Conservation (phyloP, 495 filamentous ascomycete species). For the Hyaloscypha variabilis region DNA sequence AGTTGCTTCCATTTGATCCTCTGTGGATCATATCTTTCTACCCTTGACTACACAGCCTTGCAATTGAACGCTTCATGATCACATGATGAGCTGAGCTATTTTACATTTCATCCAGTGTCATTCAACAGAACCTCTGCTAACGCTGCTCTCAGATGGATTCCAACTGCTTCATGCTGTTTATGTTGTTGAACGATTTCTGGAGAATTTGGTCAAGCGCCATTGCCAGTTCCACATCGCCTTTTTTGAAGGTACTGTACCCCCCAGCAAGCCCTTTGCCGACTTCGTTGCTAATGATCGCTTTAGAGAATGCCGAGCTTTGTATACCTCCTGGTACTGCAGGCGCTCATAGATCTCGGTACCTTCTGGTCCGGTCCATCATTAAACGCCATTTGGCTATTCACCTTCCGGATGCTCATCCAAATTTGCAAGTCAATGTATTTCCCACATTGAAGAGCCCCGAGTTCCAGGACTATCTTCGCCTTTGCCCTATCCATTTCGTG, state of each 20-base stretch:
- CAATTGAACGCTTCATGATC: not conserved
- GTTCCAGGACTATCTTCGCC: conserved; percentile 57
- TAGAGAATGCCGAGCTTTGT: conserved; percentile 46
- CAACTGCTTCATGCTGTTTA: conserved; percentile 74
- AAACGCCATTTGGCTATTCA: conserved; percentile 58
- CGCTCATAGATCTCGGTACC: conserved; percentile 48
- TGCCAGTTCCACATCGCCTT: conserved; percentile 74
- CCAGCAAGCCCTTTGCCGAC: conserved; percentile 3
- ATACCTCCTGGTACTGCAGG: conserved; percentile 38
- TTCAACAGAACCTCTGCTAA: conserved; percentile 11
- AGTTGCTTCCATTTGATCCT: no score
- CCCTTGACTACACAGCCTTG: no score
- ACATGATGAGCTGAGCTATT: not conserved
- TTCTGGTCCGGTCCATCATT: conserved; percentile 61
- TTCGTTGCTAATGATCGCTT: conserved; percentile 10
- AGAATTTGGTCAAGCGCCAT: conserved; percentile 57
- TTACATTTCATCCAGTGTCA: not conserved
- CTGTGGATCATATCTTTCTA: no score
- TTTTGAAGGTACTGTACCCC: conserved; percentile 50
- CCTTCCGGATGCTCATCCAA: conserved; percentile 16
- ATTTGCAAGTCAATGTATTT: conserved; percentile 46
- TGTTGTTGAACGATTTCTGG: conserved; percentile 65
- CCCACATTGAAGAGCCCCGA: conserved; percentile 40
- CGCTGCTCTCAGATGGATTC: conserved; percentile 51
- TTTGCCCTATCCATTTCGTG: conserved; percentile 61